Evolutionary conservation across 441 rosid species (phyloP).

Genomic region (Omphalea diandra): DNA sequence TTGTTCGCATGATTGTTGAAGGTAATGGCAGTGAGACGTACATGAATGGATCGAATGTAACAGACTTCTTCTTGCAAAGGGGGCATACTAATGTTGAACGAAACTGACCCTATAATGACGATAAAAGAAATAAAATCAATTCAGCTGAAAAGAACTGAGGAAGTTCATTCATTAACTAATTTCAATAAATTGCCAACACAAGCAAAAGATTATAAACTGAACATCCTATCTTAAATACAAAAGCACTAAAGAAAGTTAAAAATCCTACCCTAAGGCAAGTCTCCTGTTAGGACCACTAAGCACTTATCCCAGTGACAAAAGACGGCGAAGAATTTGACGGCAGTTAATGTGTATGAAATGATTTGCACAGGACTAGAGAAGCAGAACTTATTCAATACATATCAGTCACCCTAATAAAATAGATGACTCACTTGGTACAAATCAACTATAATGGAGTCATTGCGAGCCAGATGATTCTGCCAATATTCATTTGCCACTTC

Average conservation of each 20-base stretch:
- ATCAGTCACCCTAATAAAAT: background rate
- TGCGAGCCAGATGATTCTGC: slow-evolving; percentile 59
- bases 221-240: background rate
- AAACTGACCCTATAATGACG: slow-evolving; percentile 59
- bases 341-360: background rate
- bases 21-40: slow-evolving; percentile 63
- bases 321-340: background rate
- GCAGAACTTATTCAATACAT: background rate
- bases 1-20: slow-evolving; percentile 57
- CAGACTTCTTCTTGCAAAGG: slow-evolving; percentile 55
- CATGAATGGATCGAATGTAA: slow-evolving; percentile 82
- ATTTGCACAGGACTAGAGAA: background rate
- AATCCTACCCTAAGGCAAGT: background rate
- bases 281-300: background rate
- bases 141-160: slow-evolving; percentile 8
- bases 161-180: slow-evolving; percentile 3
- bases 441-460: slow-evolving; percentile 60
- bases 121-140: background rate
- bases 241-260: background rate
- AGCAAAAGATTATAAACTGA: slow-evolving; percentile 6
- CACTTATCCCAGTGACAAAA: background rate
- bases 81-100: slow-evolving; percentile 67
- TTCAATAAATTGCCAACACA: background rate
- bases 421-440: slow-evolving; percentile 52
- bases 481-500: slow-evolving; percentile 70